Evolutionary conservation across 768 basidiomycete genomes (phyloP).

Genomic region (Lactarius sanguifluus): DNA sequence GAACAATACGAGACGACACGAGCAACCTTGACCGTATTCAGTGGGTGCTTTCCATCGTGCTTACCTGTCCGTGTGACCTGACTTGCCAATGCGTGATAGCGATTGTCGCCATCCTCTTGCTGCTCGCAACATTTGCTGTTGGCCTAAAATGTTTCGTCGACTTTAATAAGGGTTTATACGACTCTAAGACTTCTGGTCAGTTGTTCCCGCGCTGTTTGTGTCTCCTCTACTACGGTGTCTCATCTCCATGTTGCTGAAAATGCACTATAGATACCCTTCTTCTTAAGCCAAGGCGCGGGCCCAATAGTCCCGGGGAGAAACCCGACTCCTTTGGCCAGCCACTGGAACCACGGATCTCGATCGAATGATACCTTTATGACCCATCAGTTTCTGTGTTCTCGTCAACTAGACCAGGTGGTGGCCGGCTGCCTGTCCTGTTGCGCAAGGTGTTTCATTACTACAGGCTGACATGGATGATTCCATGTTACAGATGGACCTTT

Average conservation of each 20-base stretch:
- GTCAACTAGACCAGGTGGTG: background rate
- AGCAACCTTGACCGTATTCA: constrained; percentile 77
- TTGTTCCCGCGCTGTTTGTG: constrained; percentile 34
- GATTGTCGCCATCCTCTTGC: constrained; percentile 69
- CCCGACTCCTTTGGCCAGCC: constrained; percentile 55
- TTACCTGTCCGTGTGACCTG: constrained; percentile 1
- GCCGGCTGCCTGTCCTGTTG: background rate
- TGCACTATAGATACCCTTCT: constrained; percentile 22
- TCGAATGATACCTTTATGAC: constrained; percentile 50
- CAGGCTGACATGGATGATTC: background rate
- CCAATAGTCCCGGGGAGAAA: constrained; percentile 40
- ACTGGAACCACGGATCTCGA: constrained; percentile 67
- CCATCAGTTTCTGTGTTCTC: background rate
- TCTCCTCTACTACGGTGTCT: background rate
- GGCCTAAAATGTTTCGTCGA: constrained; percentile 79
- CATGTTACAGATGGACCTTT: background rate
- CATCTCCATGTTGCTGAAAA: constrained; percentile 14
- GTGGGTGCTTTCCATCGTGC: constrained; percentile 44
- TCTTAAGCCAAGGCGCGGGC: constrained; percentile 12
- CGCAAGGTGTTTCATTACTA: background rate
- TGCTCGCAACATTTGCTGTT: constrained; percentile 71
- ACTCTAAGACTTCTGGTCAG: constrained; percentile 77
- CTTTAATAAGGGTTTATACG: constrained; percentile 75
- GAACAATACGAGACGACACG: constrained; percentile 67
- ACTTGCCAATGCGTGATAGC: constrained; percentile 44